Evolutionary conservation across 2,329 filamentous ascomycete genomes (phyloP), one percentile per base, ranked within the genome.

Genomic region (Neofusicoccum cordaticola): DNA sequence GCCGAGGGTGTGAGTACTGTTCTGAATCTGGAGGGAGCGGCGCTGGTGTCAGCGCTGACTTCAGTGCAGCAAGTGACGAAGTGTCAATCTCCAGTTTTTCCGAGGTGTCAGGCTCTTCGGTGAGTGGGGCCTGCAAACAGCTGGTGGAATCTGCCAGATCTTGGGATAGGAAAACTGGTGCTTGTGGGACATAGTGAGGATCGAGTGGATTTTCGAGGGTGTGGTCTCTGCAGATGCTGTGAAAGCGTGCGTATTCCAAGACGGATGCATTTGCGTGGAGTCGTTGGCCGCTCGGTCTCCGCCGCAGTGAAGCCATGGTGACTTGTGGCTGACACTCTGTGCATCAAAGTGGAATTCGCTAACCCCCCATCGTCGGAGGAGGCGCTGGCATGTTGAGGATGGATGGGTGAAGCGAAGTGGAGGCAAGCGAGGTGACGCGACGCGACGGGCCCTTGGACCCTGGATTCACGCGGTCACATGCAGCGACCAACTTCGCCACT

Each of bases 231-330:
- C 77, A 78, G 22, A 84, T 73, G 3, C 77, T 77, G 65, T 83
- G 72, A 56, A 77, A 79, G 27, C 81, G 77, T 19, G 82, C 82
- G 67, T 84, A 85, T 17, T 82, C 78, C 7, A 83, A 71, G 6
- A 80, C 68, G 19, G 76, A 77, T 15, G 73, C 73, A n/a, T 78
- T 75, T 19, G 11, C 11, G 17, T 13, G 39, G n/a, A 56, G 48
- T 17, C n/a, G 27, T 4, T 37, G 48, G 6, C 19, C n/a, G n/a
- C 6, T 9, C 8, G 58, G 13, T 4, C 13, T 17, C 11, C 7
- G 31, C 4, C 6, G 35, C 22, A 13, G 12, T 41, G 19, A n/a
- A 5, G 45, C 35, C 58, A 62, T 62, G 8, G 19, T 34, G 27
- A 15, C 9, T 8, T 6, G 22, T 3, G 6, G 13, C 6, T 7